phyloP scores from a whole-genome alignment of 2,329 filamentous ascomycete species.

The Macrophomina phaseolina region DNA sequence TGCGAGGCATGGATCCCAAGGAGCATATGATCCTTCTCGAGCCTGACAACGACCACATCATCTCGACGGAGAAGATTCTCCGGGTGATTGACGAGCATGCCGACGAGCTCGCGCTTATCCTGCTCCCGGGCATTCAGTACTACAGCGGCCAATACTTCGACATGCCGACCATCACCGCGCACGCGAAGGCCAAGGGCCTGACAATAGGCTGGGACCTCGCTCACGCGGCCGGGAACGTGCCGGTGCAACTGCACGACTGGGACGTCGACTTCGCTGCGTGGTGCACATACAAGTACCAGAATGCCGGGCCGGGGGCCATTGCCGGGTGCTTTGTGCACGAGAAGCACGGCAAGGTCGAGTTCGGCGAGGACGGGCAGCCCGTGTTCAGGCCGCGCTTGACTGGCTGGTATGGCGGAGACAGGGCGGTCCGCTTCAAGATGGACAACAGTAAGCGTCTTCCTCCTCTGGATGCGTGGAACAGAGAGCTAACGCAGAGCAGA shows the following conservation, averaged over 20 bases:
- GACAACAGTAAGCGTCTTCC: slow-evolving; percentile 55
- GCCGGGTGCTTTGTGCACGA: slow-evolving; percentile 29
- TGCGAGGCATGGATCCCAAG: slow-evolving; percentile 28
- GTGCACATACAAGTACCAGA: slow-evolving; percentile 32
- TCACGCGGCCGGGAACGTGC: slow-evolving; percentile 30
- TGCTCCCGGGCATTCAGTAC: slow-evolving; percentile 30
- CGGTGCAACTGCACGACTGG: slow-evolving; percentile 29
- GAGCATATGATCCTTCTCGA: slow-evolving; percentile 27
- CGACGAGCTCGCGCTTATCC: slow-evolving; percentile 27
- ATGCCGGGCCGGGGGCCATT: slow-evolving; percentile 28
- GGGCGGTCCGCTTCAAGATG: slow-evolving; percentile 74
- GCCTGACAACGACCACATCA: slow-evolving; percentile 27
- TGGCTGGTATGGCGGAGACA: slow-evolving; percentile 79
- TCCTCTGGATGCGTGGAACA: neutral
- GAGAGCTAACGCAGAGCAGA: slow-evolving; percentile 30
- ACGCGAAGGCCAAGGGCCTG: slow-evolving; percentile 28
- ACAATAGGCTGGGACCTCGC: slow-evolving; percentile 30
- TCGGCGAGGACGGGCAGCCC: slow-evolving; percentile 43
- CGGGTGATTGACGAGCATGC: slow-evolving; percentile 26
- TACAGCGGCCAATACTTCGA: slow-evolving; percentile 30
- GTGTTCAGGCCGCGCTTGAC: slow-evolving; percentile 64
- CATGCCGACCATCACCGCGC: slow-evolving; percentile 28
- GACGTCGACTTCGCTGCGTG: slow-evolving; percentile 30
- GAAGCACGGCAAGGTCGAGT: slow-evolving; percentile 34
- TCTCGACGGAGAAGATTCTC: slow-evolving; percentile 29